Evolutionary conservation across 1,139 yeast genomes (phyloP).

Genomic region (Suhomyces anneliseae): DNA sequence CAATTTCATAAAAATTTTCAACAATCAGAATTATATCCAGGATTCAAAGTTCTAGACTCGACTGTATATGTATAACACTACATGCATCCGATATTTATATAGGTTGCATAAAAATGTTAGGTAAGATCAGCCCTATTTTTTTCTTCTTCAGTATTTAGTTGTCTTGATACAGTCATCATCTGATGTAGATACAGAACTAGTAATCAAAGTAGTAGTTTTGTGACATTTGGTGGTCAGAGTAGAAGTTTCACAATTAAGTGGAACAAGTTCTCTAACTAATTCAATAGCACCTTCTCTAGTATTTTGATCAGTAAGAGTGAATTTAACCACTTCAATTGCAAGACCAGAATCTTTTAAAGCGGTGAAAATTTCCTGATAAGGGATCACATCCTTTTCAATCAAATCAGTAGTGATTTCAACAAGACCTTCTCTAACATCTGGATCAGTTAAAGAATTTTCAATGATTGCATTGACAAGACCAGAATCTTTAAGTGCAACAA

Average conservation of each 20-base stretch:
- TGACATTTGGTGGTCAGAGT: not conserved
- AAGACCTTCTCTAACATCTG: conserved; percentile 26
- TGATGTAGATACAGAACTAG: no score
- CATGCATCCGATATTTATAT: no score
- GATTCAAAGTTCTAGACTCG: no score
- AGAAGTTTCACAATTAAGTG: conserved; percentile 10
- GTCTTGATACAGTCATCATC: no score
- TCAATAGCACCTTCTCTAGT: conserved; percentile 31
- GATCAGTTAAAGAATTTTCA: conserved; percentile 32
- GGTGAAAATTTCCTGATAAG: conserved; percentile 32
- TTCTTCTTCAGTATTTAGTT: no score
- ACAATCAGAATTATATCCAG: no score
- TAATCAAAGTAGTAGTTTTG: not conserved
- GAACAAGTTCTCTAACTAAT: conserved; percentile 29
- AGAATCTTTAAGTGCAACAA: conserved; percentile 30
- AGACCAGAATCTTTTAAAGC: conserved; percentile 35
- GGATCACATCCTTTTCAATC: conserved; percentile 32
- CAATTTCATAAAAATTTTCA: no score
- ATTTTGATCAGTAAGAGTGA: conserved; percentile 29
- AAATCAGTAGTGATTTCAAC: conserved; percentile 28
- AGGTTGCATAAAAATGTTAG: no score
- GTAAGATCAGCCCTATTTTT: no score
- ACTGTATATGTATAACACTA: no score
- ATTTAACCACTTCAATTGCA: conserved; percentile 29
- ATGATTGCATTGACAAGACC: conserved; percentile 31